A percentile compares a stretch with the other conserved stretches of the same genome.
Evolutionary conservation across 2,329 filamentous ascomycete species (phyloP).

Genomic region (Diplocarpon mali): DNA sequence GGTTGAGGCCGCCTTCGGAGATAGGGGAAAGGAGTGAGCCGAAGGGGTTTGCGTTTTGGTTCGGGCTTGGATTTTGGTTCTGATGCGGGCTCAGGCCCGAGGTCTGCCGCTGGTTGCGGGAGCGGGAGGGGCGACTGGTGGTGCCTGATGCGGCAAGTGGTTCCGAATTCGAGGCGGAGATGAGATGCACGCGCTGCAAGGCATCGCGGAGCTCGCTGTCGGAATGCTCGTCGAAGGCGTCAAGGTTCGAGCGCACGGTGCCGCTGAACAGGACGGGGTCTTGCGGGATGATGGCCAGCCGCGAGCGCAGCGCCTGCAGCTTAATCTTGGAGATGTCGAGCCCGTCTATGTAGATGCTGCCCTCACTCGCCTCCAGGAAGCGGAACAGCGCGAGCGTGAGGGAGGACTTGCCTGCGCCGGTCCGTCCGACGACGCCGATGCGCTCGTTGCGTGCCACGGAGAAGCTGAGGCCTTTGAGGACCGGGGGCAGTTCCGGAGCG

Average conservation of each 20-base stretch:
- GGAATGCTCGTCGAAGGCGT: constrained; percentile 60
- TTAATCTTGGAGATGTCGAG: constrained; percentile 63
- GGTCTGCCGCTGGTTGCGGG: no score
- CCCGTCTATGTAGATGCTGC: constrained; percentile 59
- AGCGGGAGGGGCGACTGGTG: no score
- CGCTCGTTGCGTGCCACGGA: constrained; percentile 54
- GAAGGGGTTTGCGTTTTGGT: constrained; percentile 53
- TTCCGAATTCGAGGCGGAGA: constrained; percentile 9
- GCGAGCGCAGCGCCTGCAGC: constrained; percentile 58
- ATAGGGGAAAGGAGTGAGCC: constrained; percentile 49
- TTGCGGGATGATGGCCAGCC: constrained; percentile 72
- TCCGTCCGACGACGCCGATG: constrained; percentile 67
- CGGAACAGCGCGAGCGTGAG: constrained; percentile 67
- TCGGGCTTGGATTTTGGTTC: constrained; percentile 25
- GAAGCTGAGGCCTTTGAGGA: constrained; percentile 61
- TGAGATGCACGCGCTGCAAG: constrained; percentile 57
- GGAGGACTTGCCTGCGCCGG: constrained; percentile 68
- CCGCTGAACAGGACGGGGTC: constrained; percentile 76
- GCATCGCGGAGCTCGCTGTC: constrained; percentile 61
- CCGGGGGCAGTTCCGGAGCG: constrained; percentile 57
- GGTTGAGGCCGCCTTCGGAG: constrained; percentile 61
- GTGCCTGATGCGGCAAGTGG: no score
- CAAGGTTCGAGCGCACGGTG: constrained; percentile 64
- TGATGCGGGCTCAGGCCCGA: constrained; percentile 17
- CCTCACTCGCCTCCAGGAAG: constrained; percentile 58